phyloP scores from a whole-genome alignment of 2,329 filamentous ascomycete genomes.

The Talaromyces sp. region DNA sequence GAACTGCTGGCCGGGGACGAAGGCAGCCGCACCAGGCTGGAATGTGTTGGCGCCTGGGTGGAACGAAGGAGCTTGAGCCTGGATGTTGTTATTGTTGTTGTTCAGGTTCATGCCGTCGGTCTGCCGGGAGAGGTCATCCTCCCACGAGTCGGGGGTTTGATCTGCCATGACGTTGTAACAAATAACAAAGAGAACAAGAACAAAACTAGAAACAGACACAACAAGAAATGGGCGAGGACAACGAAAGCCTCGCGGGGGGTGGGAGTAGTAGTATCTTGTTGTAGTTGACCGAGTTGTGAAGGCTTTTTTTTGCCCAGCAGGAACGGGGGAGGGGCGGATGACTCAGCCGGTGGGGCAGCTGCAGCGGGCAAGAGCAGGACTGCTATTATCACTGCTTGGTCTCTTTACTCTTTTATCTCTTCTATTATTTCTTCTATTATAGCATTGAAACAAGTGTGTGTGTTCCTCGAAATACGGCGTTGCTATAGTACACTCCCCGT shows the following conservation, averaged over 20 bases:
- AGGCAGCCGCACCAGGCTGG: slow-evolving; percentile 64
- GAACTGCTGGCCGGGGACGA: slow-evolving; percentile 67
- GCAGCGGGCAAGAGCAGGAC: not conserved
- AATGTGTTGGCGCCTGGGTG: slow-evolving; percentile 65
- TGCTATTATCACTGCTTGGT: not conserved
- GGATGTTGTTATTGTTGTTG: slow-evolving; percentile 40
- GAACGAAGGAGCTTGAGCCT: slow-evolving; percentile 52
- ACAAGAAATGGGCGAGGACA: slow-evolving; percentile 12
- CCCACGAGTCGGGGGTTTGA: slow-evolving; percentile 76
- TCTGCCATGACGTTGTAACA: slow-evolving; percentile 64
- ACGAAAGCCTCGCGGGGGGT: not conserved
- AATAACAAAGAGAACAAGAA: slow-evolving; percentile 13
- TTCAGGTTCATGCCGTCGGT: slow-evolving; percentile 71
- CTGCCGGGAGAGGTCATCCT: slow-evolving; percentile 80
- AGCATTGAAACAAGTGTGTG: not conserved
- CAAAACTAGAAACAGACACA: slow-evolving; percentile 4
- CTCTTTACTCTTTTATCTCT: too few species aligned
- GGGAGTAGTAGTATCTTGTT: not conserved
- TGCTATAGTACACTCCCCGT: not conserved
- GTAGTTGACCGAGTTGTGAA: not conserved
- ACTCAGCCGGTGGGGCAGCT: slow-evolving; percentile 2
- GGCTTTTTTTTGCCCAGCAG: not conserved
- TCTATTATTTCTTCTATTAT: not conserved
- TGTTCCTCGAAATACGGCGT: not conserved
- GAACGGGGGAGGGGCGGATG: slow-evolving; percentile 2